Percentiles rank a stretch among this genome's conserved stretches.
These are phyloP conservation scores for Phytopythium kandeliae DNA, from an alignment of 352 stramenopile species.

Conservation along the genomic window DNA sequence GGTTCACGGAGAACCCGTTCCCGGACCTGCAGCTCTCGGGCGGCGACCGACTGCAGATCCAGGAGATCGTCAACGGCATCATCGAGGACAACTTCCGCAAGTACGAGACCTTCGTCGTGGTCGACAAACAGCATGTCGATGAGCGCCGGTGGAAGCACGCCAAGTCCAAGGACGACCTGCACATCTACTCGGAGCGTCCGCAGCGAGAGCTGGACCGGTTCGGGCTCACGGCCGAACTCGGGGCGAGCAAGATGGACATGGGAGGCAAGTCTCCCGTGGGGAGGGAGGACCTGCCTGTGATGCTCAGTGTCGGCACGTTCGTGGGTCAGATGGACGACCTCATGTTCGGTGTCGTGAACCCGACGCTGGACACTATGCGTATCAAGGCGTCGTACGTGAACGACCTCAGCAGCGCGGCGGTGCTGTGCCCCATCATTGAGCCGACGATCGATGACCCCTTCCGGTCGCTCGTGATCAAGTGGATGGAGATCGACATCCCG, in stretches of 20 bases:
- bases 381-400: slow-evolving; percentile 40
- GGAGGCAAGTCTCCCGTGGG: slow-evolving; percentile 11
- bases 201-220: slow-evolving; percentile 1
- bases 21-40: slow-evolving; percentile 16
- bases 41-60: slow-evolving; percentile 15
- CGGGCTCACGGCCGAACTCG: background rate
- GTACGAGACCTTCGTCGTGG: slow-evolving; percentile 31
- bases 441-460: slow-evolving; percentile 39
- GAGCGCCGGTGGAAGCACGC: slow-evolving; percentile 29
- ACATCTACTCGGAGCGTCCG: slow-evolving; percentile 32
- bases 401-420: slow-evolving; percentile 34
- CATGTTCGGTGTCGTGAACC: slow-evolving; percentile 33
- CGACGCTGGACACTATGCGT: slow-evolving; percentile 21
- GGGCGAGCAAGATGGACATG: background rate
- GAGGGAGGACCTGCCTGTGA: slow-evolving; percentile 20
- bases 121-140: slow-evolving; percentile 23
- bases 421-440: slow-evolving; percentile 40
- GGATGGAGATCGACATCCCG: slow-evolving; percentile 27
- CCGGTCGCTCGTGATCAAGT: slow-evolving; percentile 28
- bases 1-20: slow-evolving; percentile 21
- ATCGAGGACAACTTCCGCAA: slow-evolving; percentile 29
- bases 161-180: slow-evolving; percentile 32
- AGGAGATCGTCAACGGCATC: slow-evolving; percentile 21
- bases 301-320: slow-evolving; percentile 24
- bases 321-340: slow-evolving; percentile 27